Base-by-base conservation (phyloP, 495 filamentous ascomycete genomes). In the Xanthoparmelia taractica region DNA sequence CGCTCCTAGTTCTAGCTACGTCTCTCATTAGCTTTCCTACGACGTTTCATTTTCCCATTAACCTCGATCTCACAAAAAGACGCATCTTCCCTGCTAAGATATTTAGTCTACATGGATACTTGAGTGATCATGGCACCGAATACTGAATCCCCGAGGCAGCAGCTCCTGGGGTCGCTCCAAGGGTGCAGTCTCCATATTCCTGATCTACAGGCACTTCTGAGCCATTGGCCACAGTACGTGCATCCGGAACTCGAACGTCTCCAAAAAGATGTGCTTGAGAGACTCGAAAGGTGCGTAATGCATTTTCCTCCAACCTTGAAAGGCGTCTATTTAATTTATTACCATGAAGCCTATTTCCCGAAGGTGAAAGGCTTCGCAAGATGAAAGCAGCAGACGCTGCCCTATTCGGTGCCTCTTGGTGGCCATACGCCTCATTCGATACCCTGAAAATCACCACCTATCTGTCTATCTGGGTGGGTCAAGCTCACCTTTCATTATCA, bases 131-230 rank as follows among this genome's bases (percentile, higher is more conserved):
- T 34, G 55, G 55, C 13, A 57, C 17, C 18, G 17, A 8, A 36
- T 33, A 57, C 29, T 36, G 27, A 12, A 29, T 12, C 34, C 13
- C 17, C 55, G 18, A 57, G 55, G 34, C 29, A 57, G 17, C 27
- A 57, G 10, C 31, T 57, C 37, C 55, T 57, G 25, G n/a, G 37
- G 13, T 57, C 55, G 6, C 55, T 57, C 27, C 55, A 36, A 57
- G 23, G 55, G 15, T 20, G 31, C 27, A 34, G 29, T 36, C 55
- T 36, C 27, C 23, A 20, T n/a, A n/a, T n/a, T n/a, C n/a, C n/a
- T n/a, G n/a, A n/a, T n/a, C n/a, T 57, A 36, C 55, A 57, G 34
- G 55, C 27, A 57, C 55, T 57, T 57, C 55, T 57, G 34, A 20
- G 37, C 5, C 27, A 57, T n/a, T 57, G 55, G 55, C 55, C 55